Conservation (phyloP, 345 rosid species). For the Populus nigra region DNA sequence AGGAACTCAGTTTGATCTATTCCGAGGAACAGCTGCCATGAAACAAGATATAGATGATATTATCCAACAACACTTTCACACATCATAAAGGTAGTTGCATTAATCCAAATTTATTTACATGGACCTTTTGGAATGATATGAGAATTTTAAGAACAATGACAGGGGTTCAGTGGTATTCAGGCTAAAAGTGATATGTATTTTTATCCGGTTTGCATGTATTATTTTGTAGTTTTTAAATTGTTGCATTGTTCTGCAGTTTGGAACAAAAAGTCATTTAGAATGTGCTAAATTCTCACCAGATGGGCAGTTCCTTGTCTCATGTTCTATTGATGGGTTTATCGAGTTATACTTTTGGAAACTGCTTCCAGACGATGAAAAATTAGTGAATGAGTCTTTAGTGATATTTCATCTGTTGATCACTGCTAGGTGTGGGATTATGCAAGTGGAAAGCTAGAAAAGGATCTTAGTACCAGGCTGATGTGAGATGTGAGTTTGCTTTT, state of each 20-base stretch:
- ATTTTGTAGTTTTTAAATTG: neutral
- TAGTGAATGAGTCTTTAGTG: conserved; percentile 21
- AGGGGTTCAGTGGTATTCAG: neutral
- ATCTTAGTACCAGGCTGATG: conserved; percentile 96
- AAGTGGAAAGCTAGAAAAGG: conserved; percentile 97
- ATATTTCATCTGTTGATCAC: conserved; percentile 16
- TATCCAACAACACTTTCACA: conserved; percentile 79
- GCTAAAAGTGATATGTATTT: neutral
- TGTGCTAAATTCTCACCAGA: conserved; percentile 92
- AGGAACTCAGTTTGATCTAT: conserved; percentile 97
- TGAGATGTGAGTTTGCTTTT: conserved; percentile 28
- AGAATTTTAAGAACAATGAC: neutral
- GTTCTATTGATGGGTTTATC: conserved; percentile 94
- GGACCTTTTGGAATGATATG: neutral
- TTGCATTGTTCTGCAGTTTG: conserved; percentile 60
- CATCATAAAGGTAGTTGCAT: conserved; percentile 65
- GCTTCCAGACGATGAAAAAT: neutral
- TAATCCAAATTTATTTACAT: neutral
- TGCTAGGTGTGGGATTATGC: conserved; percentile 93
- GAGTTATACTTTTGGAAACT: conserved; percentile 50
- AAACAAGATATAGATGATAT: conserved; percentile 95
- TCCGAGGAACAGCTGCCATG: conserved; percentile 99
- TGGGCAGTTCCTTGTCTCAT: conserved; percentile 95
- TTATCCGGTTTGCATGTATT: conserved; percentile 1
- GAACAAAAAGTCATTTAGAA: conserved; percentile 94